Evolutionary conservation across 1,284 basidiomycete species (phyloP).

Genomic region (Marasmius tenuissimus): DNA sequence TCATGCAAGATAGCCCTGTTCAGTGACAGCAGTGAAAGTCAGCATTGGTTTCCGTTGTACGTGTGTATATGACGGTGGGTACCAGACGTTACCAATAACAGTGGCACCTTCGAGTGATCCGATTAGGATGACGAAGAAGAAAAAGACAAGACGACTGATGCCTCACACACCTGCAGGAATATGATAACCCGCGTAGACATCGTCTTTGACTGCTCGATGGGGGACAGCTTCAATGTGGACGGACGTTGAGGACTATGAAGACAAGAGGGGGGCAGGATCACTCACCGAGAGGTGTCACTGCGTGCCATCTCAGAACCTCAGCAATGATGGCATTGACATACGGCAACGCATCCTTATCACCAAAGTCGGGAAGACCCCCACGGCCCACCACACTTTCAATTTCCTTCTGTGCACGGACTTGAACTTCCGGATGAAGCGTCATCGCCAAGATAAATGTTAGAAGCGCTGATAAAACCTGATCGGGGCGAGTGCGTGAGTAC

Average conservation of each 20-base stretch:
- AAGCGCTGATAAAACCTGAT: slow-evolving; percentile 21
- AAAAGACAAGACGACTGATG: neutral
- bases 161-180: neutral
- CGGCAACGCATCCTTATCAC: slow-evolving; percentile 29
- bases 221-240: neutral
- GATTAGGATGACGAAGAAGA: neutral
- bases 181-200: neutral
- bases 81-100: neutral
- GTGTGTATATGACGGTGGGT: neutral
- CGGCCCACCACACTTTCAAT: slow-evolving; percentile 31
- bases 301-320: slow-evolving; percentile 5
- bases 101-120: neutral
- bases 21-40: neutral
- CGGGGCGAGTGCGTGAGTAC: no score
- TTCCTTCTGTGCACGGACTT: slow-evolving; percentile 28
- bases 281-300: neutral
- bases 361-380: slow-evolving; percentile 32
- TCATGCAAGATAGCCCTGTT: neutral
- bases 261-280: neutral
- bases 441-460: slow-evolving; percentile 26
- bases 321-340: slow-evolving; percentile 29
- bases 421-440: slow-evolving; percentile 25
- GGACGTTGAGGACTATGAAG: neutral
- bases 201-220: neutral
- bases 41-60: neutral